Evolutionary conservation across 306 rosid species (phyloP), one percentile per base, ranked within the genome.

Genomic region (Astragalus membranaceus): DNA sequence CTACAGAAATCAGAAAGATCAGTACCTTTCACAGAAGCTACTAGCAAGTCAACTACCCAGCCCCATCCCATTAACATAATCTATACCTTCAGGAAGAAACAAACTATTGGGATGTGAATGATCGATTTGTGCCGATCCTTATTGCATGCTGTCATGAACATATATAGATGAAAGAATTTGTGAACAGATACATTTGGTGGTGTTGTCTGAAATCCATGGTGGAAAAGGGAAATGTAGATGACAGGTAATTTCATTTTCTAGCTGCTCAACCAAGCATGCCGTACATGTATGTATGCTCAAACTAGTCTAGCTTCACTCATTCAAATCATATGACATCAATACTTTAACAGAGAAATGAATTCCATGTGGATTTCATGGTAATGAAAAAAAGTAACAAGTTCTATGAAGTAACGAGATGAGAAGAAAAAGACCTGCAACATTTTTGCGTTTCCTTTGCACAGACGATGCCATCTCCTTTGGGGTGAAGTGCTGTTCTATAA

Each of bases 401-500:
- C 70, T 7, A 44, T n/a, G 13, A 70, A 69, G 64, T 37, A 78
- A 44, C 41, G 54, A 14, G 14, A 74, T 12, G 30, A 49, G 48
- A 76, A 80, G 62, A 26, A 75, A 74, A 30, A 41, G 74, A 92
- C 97, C 90, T 78, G 94, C 97, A 92, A 78, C 75, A 67, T 14
- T 79, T 50, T 4, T 92, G 83, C 66, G 70, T 47, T 65, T 65
- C 56, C 70, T 89, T 81, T 36, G 96, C 77, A 69, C 97, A 89
- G 78, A 89, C 54, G 33, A 92, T 78, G 58, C 97, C 94, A 60
- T 86, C 88, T 14, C 93, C 89, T 2, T 73, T 66, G 4, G 90
- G 91, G 50, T 89, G 88, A 66, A 85, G 74, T 36, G 94, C 88
- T 94, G 87, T 92, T 78, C 96, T 84, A 33, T 92, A 92, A 3